Evolutionary conservation across 2,329 filamentous ascomycete genomes (phyloP), one percentile per base, ranked within the genome.

Genomic region (Daldinia sp.): DNA sequence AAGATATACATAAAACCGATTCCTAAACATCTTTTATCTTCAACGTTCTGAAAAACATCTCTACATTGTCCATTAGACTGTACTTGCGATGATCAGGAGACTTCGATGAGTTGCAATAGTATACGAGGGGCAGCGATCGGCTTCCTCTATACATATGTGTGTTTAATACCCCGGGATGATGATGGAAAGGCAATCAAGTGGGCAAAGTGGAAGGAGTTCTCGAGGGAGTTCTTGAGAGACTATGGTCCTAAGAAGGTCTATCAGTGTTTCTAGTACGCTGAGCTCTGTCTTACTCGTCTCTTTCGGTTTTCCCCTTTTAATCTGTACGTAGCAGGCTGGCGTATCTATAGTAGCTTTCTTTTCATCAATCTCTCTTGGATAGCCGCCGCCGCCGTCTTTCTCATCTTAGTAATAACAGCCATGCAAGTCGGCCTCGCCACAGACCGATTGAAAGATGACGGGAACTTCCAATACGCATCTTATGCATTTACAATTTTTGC

Each of bases 401-500:
- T 83, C 17, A 77, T 76, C 35, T 66, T 85, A 13, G 73, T 83
- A 15, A 72, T 85, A 29, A 79, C 79, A 2, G 82, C 82, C 0
- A 81, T 85, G 79, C 82, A 85, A 70, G 79, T 83, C 10, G 80
- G 79, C 0, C 69, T 83, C 9, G 74, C 76, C 2, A 81, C 77
- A 0, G 63, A 75, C 1, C 43, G 45, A 21, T 74, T 82, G 1
- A 48, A 45, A 0, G 63, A 72, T 0, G 80, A 76, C 62, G n/a
- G 61, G 0, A 57, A 67, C 0, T 86, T 85, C 67, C 77, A 81
- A 66, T 52, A 58, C 7, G 80, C 77, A 1, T 78, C 78, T 1
- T 82, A 81, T 83, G 85, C 82, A 81, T 83, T 85, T 56, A 75
- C 80, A 0, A 81, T 84, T 23, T 11, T 82, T 5, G 15, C 35